Evolutionary conservation across 305 asterid genomes (phyloP), one percentile per base, ranked within the genome.

Genomic region (Fraxinus ornus): DNA sequence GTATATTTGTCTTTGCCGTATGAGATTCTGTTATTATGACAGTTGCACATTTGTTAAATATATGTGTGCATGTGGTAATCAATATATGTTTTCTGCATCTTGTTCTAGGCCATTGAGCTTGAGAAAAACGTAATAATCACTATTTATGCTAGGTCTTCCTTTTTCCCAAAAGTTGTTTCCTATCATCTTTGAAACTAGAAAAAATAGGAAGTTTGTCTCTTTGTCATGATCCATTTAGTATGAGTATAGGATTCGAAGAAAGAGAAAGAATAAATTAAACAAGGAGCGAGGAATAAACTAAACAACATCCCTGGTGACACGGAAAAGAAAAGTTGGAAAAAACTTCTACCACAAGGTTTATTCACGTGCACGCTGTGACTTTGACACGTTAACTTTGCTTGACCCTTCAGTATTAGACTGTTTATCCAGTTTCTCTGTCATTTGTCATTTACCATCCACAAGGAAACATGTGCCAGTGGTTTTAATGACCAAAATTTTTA

Each of bases 131-230:
- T 80, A 12, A 12, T 80, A 12, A 12, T 60, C 71, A 26, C 24
- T 10, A 62, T 77, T 68, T 24, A n/a, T 52, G 26, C 55, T n/a
- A 57, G 81, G 32, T 35, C 22, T 21, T 82, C 80, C 41, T 30
- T 30, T 30, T 3, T 30, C 33, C 4, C 33, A 30, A 30, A 30
- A 30, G 33, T 2, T 30, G 33, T 30, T 30, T 85, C 12, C 49
- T 73, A 7, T 30, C 47, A 57, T 73, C 57, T 55, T 68, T 30
- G 33, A 30, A 30, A 6, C n/a, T 55, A 39, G 79, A 85, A 68
- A 28, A 66, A 66, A 24, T 12, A 8, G 66, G 41, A 66, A 49
- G 60, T 39, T 49, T 52, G 62, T 80, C 33, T 64, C 35, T 64
- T 30, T 32, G 26, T 6, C 4, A 57, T 60, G 28, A 24, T 80